Base-by-base conservation (phyloP, 2,329 filamentous ascomycete genomes). In the Cucurbitaria berberidis region DNA sequence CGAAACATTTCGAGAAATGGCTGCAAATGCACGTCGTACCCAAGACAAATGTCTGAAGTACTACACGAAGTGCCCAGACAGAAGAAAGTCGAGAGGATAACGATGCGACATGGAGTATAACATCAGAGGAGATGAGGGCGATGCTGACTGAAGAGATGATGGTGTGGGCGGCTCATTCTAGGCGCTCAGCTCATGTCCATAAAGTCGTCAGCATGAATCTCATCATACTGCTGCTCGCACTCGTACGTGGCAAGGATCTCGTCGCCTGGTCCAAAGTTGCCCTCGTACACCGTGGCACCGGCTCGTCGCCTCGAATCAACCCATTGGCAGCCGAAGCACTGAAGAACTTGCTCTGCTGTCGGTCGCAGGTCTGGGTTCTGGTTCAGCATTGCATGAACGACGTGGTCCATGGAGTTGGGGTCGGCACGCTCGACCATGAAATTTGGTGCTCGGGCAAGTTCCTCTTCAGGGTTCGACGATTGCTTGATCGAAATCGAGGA, bases 251-350 rank as follows among this genome's bases (percentile, higher is more conserved):
- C 63, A 48, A 86, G 77, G 18, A 86, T 79, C 57, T 87, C 83
- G 59, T 87, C 87, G 21, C 83, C 83, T 27, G 93, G 93, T 3
- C 95, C 95, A 89, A 93, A 99, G 72, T 91, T 95, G 58, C 95
- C 95, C 77, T 99, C 95, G 66, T 90, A 99, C 47, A 99, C 87
- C 0, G 92, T 97, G n/a, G 95, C 95, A 39, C 92, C 90, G 10
- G 92, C 90, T 49, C 89, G 87, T 49, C 92, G 87, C 57, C 92
- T 87, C 45, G 81, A 78, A 48, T 87, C 84, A 27, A 96, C 89
- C 90, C 95, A 99, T 56, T 83, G 84, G 46, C 96, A 83, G 21
- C 91, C 91, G 43, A 87, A 86, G 1, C 87, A 84, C 40, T 84
- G 78, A 41, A 96, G 83, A 10, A 99, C 78, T 59, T 96, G 84